Percentiles rank a stretch among this genome's conserved stretches.
Evolutionary conservation across 176 grass and related monocot species (phyloP).

Genomic region (Stipa capillata): DNA sequence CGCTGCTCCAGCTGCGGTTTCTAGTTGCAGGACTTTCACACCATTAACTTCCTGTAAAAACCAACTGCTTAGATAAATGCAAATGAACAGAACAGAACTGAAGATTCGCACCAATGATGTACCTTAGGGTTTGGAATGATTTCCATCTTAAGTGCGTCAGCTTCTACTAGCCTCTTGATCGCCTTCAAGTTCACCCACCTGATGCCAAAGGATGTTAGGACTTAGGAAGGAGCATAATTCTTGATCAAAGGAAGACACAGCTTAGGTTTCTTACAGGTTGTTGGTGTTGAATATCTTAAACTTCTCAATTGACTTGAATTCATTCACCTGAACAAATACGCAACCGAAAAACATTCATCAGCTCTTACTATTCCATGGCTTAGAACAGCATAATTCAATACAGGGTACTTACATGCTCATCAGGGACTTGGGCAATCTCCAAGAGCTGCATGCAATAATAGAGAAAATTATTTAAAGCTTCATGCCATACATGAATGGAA

Average conservation of each 20-base stretch:
- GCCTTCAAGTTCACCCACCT: slow-evolving; percentile 99
- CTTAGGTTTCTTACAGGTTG: slow-evolving; percentile 63
- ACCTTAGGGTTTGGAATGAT: slow-evolving; percentile 99
- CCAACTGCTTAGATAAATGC: slow-evolving; percentile 23
- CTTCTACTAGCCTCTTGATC: slow-evolving; percentile 95
- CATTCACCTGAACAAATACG: slow-evolving; percentile 47
- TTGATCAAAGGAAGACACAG: neutral
- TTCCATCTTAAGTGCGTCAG: slow-evolving; percentile 98
- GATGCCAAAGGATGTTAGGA: slow-evolving; percentile 28
- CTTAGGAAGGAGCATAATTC: slow-evolving; percentile 5
- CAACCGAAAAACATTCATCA: slow-evolving; percentile 1
- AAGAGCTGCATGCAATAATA: slow-evolving; percentile 62
- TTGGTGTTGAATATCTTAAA: slow-evolving; percentile 99
- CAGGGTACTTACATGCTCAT: slow-evolving; percentile 69
- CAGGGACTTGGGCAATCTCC: slow-evolving; percentile 99
- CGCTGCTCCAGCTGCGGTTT: slow-evolving; percentile 95
- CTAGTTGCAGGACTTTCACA: slow-evolving; percentile 84
- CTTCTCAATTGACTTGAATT: slow-evolving; percentile 98
- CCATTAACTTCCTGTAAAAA: slow-evolving; percentile 86
- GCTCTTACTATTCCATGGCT: neutral
- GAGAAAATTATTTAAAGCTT: neutral
- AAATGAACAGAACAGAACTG: neutral
- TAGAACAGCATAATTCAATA: neutral
- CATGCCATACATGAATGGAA: neutral
- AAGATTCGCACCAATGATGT: neutral